These are phyloP conservation scores for Trametes pubescens DNA, from an alignment of 1,284 basidiomycete species.

Conservation along the genomic window DNA sequence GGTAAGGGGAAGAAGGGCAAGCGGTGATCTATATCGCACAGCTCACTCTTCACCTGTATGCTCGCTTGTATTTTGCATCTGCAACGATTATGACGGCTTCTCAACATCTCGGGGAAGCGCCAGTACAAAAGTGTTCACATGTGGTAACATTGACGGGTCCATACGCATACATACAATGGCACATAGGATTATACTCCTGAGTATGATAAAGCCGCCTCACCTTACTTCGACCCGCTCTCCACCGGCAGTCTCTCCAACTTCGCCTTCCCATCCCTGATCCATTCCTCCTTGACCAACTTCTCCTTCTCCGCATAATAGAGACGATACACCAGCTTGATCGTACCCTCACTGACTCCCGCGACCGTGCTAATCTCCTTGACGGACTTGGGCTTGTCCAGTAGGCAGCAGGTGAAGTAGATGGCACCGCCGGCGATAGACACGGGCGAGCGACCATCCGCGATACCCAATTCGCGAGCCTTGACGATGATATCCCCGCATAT, in stretches of 20 bases:
- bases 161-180: constrained; percentile 34
- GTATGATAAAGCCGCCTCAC: constrained; percentile 20
- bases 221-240: constrained; percentile 42
- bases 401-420: constrained; percentile 90
- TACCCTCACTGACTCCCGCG: constrained; percentile 97
- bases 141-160: constrained; percentile 27
- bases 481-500: constrained; percentile 89
- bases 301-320: constrained; percentile 75
- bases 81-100: neutral
- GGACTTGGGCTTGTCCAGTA: constrained; percentile 80
- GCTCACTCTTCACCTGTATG: neutral
- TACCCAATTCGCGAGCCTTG: constrained; percentile 83
- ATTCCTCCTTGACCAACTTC: constrained; percentile 82
- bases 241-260: constrained; percentile 57
- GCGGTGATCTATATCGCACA: constrained; percentile 11
- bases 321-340: constrained; percentile 89
- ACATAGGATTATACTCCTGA: constrained; percentile 17
- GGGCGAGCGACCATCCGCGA: constrained; percentile 93
- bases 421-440: constrained; percentile 97
- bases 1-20: constrained; percentile 42
- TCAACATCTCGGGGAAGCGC: neutral
- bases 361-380: constrained; percentile 91
- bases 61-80: neutral
- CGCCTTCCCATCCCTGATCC: constrained; percentile 82
- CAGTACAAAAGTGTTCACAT: neutral